Evolutionary conservation across 2,329 filamentous ascomycete genomes (phyloP).

Genomic region (Ophiostoma piceae): DNA sequence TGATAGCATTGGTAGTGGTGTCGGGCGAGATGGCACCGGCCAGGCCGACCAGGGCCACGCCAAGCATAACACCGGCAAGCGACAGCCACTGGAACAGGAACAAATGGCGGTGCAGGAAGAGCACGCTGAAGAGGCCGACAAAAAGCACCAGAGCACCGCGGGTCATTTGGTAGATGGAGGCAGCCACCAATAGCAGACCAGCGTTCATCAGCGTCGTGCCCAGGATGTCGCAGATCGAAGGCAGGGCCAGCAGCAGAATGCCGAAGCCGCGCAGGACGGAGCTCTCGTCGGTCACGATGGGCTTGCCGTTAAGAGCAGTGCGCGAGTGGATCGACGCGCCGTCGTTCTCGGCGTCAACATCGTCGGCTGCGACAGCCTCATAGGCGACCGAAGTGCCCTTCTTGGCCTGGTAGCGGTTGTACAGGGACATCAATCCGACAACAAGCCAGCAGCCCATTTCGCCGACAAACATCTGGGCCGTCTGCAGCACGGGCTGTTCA

Average conservation of each 20-base stretch:
- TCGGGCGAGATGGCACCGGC: conserved; percentile 78
- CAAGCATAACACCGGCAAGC: conserved; percentile 77
- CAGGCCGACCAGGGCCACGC: conserved; percentile 84
- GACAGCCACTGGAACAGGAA: conserved; percentile 89
- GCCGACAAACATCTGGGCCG: conserved; percentile 95
- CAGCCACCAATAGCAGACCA: conserved; percentile 85
- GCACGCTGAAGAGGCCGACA: conserved; percentile 88
- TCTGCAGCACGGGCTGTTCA: conserved; percentile 94
- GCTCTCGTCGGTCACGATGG: conserved; percentile 35
- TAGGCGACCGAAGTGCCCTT: conserved; percentile 47
- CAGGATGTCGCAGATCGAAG: conserved; percentile 87
- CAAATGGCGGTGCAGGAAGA: conserved; percentile 77
- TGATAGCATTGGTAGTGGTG: conserved; percentile 40
- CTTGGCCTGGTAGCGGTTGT: conserved; percentile 49
- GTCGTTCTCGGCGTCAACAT: conserved; percentile 42
- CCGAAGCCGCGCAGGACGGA: conserved; percentile 65
- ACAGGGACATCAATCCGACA: conserved; percentile 63
- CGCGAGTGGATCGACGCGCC: conserved; percentile 42
- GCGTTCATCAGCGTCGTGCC: conserved; percentile 98
- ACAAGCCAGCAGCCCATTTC: conserved; percentile 97
- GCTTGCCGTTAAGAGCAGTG: conserved; percentile 40
- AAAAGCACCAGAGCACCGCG: conserved; percentile 90
- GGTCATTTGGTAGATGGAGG: conserved; percentile 98
- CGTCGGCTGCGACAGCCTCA: conserved; percentile 53
- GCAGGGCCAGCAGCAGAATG: conserved; percentile 71